Percentiles rank a stretch among this genome's conserved stretches.
phyloP scores from a whole-genome alignment of 2,329 filamentous ascomycete species.

The Alternaria sp. region DNA sequence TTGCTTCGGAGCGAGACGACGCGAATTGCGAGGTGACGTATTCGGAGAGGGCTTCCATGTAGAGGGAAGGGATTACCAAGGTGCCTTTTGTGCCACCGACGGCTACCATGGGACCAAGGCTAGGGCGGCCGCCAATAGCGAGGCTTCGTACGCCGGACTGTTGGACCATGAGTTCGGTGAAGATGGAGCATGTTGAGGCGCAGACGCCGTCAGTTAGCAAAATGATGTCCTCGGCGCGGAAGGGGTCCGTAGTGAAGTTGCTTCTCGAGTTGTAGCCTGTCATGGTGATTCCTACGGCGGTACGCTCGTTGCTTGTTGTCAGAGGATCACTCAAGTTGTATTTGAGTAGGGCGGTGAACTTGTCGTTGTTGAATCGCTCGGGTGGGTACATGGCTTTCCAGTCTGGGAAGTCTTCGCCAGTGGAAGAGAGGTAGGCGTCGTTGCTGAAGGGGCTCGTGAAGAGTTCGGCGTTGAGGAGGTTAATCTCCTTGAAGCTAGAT shows the following conservation, averaged over 20 bases:
- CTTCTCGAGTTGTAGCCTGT: conserved; percentile 40
- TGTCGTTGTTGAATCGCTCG: conserved; percentile 40
- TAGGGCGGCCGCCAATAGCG: conserved; percentile 54
- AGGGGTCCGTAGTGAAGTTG: conserved; percentile 45
- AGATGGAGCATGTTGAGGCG: conserved; percentile 57
- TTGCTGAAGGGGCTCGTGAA: conserved; percentile 49
- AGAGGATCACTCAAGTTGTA: conserved; percentile 51
- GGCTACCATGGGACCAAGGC: conserved; percentile 52
- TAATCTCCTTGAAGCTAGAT: conserved; percentile 26
- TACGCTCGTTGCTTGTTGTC: conserved; percentile 40
- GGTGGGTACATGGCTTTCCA: conserved; percentile 53
- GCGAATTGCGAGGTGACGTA: conserved; percentile 35
- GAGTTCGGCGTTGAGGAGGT: conserved; percentile 27
- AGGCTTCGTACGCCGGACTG: conserved; percentile 54
- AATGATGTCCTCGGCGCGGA: conserved; percentile 50
- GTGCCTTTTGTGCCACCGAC: conserved; percentile 58
- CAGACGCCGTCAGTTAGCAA: conserved; percentile 57
- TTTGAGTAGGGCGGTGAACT: conserved; percentile 50
- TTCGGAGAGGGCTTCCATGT: conserved; percentile 30
- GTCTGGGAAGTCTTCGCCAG: conserved; percentile 39
- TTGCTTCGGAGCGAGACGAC: conserved; percentile 11
- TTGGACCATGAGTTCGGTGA: conserved; percentile 57
- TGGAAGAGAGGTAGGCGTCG: conserved; percentile 36
- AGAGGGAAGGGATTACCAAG: conserved; percentile 39
- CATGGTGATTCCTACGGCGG: conserved; percentile 38